Evolutionary conservation across 2,329 filamentous ascomycete genomes (phyloP), one percentile per base, ranked within the genome.

Genomic region (Neoarthrinium moseri): DNA sequence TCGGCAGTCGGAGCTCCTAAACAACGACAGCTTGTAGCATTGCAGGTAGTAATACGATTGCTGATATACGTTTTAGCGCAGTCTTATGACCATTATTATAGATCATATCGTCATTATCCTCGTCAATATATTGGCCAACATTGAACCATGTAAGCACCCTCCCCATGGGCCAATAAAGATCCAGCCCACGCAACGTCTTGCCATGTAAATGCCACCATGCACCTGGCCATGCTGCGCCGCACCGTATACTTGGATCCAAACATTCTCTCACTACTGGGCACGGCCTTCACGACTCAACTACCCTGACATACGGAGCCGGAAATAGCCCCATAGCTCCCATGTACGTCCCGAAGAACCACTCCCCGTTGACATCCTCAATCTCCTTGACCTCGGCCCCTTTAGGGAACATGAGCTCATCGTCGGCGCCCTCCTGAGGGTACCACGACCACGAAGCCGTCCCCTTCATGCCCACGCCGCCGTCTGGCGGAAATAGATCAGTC

Each of bases 301-400:
- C 59, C 53, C 71, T 72, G 21, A 91, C 87, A 73, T 92, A 92
- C 6, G 81, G 79, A 6, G 84, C 84, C 4, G 91, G 91, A 61
- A 96, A 95, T 53, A 96, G 58, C 0, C 90, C 91, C 56, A 81
- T 84, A 20, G 70, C 72, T 0, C 90, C 91, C 69, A 90, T 91
- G 72, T 95, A 96, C 22, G 83, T 83, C 0, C 92, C 92, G 69
- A 86, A 87, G 59, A 80, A 91, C 91, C 91, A 97, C 63, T 96
- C 91, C 15, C 86, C 88, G 63, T 96, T 96, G 38, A 95, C 82
- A 64, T 94, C 87, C 62, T 92, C 86, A 29, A 87, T 82, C 69
- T 97, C 92, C 6, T 78, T 77, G 12, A 97, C 80, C 65, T 94
- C 88, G 0, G 91, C 91, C 8, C 87, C 84, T 41, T 83, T 84